phyloP scores from a whole-genome alignment of 2,329 filamentous ascomycete genomes.

The Pseudogymnoascus sp. region DNA sequence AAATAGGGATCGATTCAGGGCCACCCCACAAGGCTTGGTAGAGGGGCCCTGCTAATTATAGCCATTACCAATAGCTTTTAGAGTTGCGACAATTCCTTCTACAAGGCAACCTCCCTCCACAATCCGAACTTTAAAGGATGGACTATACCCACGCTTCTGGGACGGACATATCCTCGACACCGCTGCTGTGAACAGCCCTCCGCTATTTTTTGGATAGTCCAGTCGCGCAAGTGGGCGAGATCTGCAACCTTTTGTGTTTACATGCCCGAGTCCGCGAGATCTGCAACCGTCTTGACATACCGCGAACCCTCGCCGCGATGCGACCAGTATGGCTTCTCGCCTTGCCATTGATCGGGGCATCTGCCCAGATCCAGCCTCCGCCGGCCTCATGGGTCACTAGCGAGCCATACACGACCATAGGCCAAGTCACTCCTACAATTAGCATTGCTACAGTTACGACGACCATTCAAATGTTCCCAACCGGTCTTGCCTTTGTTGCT shows the following conservation, averaged over 20 bases:
- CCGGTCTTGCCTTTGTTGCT: neutral
- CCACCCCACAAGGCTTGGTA: neutral
- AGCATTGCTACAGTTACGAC: neutral
- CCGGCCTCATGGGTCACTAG: neutral
- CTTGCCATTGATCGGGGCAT: neutral
- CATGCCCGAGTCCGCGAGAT: neutral
- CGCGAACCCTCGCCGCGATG: neutral
- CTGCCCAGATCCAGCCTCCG: neutral
- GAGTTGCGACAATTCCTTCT: neutral
- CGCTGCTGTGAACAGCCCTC: too few species aligned
- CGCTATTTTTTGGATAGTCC: too few species aligned
- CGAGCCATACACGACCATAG: neutral
- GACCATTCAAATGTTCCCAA: neutral
- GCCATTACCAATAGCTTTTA: neutral
- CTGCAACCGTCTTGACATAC: neutral
- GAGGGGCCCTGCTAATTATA: neutral
- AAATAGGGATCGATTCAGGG: neutral
- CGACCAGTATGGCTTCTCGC: neutral
- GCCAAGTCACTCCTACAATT: neutral
- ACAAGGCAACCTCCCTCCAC: neutral
- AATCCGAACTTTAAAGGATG: neutral
- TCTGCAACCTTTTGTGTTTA: neutral
- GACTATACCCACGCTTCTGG: neutral
- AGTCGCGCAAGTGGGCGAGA: neutral
- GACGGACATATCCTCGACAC: neutral